phyloP scores from a whole-genome alignment of 257 asterid genomes.

The Solanum neorickii region DNA sequence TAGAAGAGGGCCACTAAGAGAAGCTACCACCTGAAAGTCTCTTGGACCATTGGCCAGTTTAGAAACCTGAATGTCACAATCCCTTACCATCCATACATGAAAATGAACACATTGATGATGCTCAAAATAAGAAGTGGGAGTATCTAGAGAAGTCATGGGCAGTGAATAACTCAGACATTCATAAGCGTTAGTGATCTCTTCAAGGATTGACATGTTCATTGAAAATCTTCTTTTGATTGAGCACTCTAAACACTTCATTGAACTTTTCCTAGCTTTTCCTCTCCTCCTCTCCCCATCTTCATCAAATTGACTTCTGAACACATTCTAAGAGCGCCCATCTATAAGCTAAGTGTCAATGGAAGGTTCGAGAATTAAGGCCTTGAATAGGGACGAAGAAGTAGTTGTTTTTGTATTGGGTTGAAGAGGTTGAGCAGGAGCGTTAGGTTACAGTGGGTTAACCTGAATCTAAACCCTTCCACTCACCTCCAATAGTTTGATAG shows the following conservation, averaged over 20 bases:
- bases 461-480: not conserved
- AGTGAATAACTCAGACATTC: not conserved
- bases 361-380: not conserved
- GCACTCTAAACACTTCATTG: not conserved
- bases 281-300: not conserved
- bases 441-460: not conserved
- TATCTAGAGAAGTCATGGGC: not conserved
- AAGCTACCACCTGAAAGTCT: not conserved
- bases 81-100: not conserved
- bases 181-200: not conserved
- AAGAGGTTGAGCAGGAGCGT: not conserved
- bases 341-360: not conserved
- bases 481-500: not conserved
- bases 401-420: not conserved
- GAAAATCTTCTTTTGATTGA: not conserved
- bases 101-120: not conserved
- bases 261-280: not conserved
- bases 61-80: not conserved
- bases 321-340: not conserved
- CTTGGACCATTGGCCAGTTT: not conserved
- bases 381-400: not conserved
- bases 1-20: not conserved
- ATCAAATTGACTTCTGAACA: not conserved
- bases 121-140: not conserved
- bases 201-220: not conserved